Conservation (phyloP, 345 rosid species). For the Hevea brasiliensis region DNA sequence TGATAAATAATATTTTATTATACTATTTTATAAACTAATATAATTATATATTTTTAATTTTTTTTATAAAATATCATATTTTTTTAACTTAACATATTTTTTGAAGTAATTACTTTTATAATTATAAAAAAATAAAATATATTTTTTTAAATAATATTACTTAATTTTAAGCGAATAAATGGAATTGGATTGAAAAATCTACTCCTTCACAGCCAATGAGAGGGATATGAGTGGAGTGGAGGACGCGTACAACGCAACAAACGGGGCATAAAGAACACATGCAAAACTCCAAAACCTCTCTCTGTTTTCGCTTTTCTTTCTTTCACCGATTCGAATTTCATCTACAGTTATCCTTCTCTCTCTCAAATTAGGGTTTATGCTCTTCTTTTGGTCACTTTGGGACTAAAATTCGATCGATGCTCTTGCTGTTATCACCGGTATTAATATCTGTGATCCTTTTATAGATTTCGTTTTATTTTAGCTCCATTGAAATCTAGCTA, state of each 20-base stretch:
- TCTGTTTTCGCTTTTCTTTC: not conserved
- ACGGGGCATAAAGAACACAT: conserved; percentile 1
- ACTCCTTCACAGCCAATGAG: not conserved
- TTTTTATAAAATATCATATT: too few relatives aligned
- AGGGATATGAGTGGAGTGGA: conserved; percentile 18
- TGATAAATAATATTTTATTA: too few relatives aligned
- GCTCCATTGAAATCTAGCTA: not conserved
- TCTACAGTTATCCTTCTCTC: not conserved
- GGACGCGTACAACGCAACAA: not conserved
- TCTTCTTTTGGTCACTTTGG: not conserved
- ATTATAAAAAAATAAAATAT: too few relatives aligned
- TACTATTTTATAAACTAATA: too few relatives aligned
- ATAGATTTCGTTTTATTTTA: not conserved
- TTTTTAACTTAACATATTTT: too few relatives aligned
- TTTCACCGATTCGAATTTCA: conserved; percentile 14
- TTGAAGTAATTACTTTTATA: too few relatives aligned
- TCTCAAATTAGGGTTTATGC: conserved; percentile 33
- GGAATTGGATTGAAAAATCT: too few relatives aligned
- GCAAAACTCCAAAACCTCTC: conserved; percentile 13
- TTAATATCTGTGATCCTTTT: not conserved
- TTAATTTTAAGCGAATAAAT: too few relatives aligned
- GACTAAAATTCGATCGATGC: not conserved
- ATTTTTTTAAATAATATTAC: too few relatives aligned
- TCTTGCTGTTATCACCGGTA: not conserved
- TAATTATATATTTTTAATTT: too few relatives aligned